phyloP scores from a whole-genome alignment of 169 alveolate genomes.

The Cardiosporidium cionae region DNA sequence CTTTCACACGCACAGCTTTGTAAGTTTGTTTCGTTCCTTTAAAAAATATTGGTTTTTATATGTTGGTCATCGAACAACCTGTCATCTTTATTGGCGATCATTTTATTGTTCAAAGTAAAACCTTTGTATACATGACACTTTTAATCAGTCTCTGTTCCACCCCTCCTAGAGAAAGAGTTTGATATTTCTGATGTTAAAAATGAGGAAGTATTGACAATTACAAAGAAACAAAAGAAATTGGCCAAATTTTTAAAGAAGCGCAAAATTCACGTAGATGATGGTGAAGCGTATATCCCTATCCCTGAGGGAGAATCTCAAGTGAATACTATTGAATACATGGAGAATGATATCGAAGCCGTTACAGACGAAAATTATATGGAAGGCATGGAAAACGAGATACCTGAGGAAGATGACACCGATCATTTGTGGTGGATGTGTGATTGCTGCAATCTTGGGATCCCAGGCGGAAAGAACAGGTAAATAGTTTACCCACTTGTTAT shows the following conservation, averaged over 20 bases:
- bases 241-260: constrained; percentile 11
- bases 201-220: neutral
- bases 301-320: too few species aligned
- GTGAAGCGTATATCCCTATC: constrained; percentile 12
- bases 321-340: too few species aligned
- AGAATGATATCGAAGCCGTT: neutral
- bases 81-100: neutral
- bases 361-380: neutral
- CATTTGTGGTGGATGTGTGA: constrained; percentile 71
- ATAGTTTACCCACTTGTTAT: too few species aligned
- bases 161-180: constrained; percentile 37
- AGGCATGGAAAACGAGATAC: neutral
- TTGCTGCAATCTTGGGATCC: constrained; percentile 63
- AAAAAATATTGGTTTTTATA: too few species aligned
- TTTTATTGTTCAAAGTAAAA: neutral
- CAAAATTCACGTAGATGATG: constrained; percentile 19
- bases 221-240: constrained; percentile 31
- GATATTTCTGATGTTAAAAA: neutral
- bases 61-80: neutral
- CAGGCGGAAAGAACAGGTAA: constrained; percentile 53
- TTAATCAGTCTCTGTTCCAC: constrained; percentile 14
- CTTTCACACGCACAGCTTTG: constrained; percentile 5
- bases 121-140: neutral
- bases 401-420: neutral
- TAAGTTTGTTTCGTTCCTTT: neutral